Evolutionary conservation across 768 basidiomycete species (phyloP).

Genomic region (Hericium coralloides): DNA sequence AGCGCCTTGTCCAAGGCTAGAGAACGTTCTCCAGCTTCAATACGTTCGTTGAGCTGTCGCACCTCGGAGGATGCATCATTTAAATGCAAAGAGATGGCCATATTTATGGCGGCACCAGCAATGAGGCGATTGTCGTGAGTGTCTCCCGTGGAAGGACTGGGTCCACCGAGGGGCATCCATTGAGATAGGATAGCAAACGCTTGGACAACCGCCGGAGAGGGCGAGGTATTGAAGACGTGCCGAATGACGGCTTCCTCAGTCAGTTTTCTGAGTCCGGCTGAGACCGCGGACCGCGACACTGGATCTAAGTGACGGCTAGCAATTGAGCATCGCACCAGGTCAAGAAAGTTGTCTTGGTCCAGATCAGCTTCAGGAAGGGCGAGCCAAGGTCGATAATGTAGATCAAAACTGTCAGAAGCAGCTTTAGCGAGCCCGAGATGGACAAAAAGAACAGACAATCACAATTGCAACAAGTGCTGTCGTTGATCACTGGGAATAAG

Average conservation of each 20-base stretch:
- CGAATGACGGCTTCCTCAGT: constrained; percentile 30
- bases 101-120: constrained; percentile 34
- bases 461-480: constrained; percentile 7
- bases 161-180: constrained; percentile 33
- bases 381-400: constrained; percentile 36
- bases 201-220: constrained; percentile 32
- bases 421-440: not conserved
- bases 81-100: constrained; percentile 37
- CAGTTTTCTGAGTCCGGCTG: constrained; percentile 32
- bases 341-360: constrained; percentile 26
- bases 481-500: constrained; percentile 8
- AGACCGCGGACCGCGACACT: constrained; percentile 24
- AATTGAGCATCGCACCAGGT: constrained; percentile 37
- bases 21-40: constrained; percentile 1
- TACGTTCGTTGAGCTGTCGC: constrained; percentile 6
- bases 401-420: constrained; percentile 28
- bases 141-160: constrained; percentile 16
- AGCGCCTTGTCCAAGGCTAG: not conserved
- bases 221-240: constrained; percentile 33
- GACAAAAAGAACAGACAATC: not conserved
- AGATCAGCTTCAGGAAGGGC: constrained; percentile 26
- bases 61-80: constrained; percentile 8
- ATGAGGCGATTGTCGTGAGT: constrained; percentile 31
- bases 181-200: constrained; percentile 34
- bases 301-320: constrained; percentile 35